Conservation (phyloP, 1,284 basidiomycete species). For the Cutaneotrichosporon sp. region DNA sequence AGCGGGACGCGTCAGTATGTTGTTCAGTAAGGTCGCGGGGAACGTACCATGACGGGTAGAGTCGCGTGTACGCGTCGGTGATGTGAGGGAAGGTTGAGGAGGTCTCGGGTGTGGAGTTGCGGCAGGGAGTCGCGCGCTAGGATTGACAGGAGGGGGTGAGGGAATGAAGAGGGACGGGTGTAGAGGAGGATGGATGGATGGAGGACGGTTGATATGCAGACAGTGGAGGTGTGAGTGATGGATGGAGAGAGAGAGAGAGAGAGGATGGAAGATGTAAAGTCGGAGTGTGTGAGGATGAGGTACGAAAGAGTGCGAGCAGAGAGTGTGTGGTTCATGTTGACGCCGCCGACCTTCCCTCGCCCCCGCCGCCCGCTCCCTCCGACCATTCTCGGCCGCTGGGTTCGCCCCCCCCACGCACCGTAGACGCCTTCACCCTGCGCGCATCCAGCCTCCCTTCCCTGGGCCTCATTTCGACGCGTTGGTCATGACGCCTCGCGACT, state of each 20-base stretch:
- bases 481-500: too few relatives aligned
- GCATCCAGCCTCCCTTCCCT: neutral
- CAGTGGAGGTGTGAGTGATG: too few relatives aligned
- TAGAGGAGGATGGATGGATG: neutral
- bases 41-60: conserved; percentile 14
- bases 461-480: too few relatives aligned
- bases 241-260: too few relatives aligned
- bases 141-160: neutral
- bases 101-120: neutral
- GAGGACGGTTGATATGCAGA: too few relatives aligned
- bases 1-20: conserved; percentile 1
- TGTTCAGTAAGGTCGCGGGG: neutral
- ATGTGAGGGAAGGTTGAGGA: neutral
- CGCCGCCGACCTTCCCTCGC: neutral
- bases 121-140: neutral
- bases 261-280: too few relatives aligned
- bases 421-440: too few relatives aligned
- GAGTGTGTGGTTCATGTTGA: neutral
- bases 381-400: neutral
- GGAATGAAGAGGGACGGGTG: neutral
- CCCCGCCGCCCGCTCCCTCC: too few relatives aligned
- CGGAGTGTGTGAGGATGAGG: too few relatives aligned
- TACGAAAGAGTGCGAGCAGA: neutral
- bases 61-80: conserved; percentile 1
- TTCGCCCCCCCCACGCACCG: too few relatives aligned